Evolutionary conservation across 2,329 filamentous ascomycete species (phyloP), one percentile per base, ranked within the genome.

Genomic region (Talaromyces sp.): DNA sequence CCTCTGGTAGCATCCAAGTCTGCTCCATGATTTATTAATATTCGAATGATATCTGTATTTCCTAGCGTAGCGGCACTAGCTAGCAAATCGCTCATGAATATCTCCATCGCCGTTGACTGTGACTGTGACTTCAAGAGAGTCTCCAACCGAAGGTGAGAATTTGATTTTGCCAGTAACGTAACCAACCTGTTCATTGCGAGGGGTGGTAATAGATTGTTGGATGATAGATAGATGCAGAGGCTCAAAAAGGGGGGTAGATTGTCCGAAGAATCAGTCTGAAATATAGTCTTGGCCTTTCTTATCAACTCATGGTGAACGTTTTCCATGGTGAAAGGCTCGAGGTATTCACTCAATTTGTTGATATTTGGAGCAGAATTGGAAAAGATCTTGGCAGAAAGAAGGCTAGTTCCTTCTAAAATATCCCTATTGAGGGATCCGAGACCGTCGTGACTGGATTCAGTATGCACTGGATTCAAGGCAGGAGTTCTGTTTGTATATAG

Each of bases 31-130:
- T 56, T 28, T 42, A 68, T 62, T 30, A 67, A 58, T 27, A 65
- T 61, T 28, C 58, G 55, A 27, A 52, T 63, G 27, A 66, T 60
- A 33, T 67, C 62, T n/a, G 59, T 34, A 31, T 64, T 61, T 28
- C 65, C 65, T 30, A 66, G 44, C 18, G 36, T 57, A 59, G 63
- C 64, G 14, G 66, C 65, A 61, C 65, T 66, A 10, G 42, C 56
- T 18, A 67, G 60, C 12, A 64, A 60, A 34, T 64, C 65, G 40
- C 58, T 61, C 60, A 64, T 63, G 56, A 67, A 67, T 56, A 64
- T 64, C 51, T 65, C 64, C 16, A 58, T 60, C 14, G 66, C 60
- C n/a, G 58, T 62, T 40, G 53, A 57, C 27, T 55, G 63, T 44
- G 63, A 60, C 36, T 64, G 59, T 44, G 63, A 60, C 36, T 64